phyloP scores from a whole-genome alignment of 2,329 filamentous ascomycete genomes.

The Didymella lethalis region DNA sequence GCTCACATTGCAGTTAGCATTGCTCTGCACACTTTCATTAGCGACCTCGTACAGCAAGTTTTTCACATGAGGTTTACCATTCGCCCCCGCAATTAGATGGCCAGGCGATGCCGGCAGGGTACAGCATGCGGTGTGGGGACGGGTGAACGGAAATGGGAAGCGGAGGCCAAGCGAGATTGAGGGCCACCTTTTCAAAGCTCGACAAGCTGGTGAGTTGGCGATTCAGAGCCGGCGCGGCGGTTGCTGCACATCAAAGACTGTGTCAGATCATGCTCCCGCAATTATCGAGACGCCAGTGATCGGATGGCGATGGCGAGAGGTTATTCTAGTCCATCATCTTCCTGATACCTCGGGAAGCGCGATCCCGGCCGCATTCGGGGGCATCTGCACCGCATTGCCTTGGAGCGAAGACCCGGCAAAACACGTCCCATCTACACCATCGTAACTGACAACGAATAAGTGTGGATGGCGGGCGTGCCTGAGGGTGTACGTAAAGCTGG shows the following conservation, averaged over 20 bases:
- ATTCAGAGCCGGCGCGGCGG: slow-evolving; percentile 8
- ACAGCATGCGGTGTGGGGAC: slow-evolving; percentile 18
- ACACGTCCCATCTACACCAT: neutral
- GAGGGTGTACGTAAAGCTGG: slow-evolving; percentile 22
- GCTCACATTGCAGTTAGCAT: slow-evolving; percentile 6
- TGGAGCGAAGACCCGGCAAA: neutral
- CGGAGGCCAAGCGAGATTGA: slow-evolving; percentile 22
- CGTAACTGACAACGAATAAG: slow-evolving; percentile 2
- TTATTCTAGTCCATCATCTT: slow-evolving; percentile 1
- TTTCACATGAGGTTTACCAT: slow-evolving; percentile 5
- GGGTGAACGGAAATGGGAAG: slow-evolving; percentile 18
- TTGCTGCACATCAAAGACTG: slow-evolving; percentile 9
- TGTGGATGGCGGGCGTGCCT: slow-evolving; percentile 5
- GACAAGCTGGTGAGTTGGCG: slow-evolving; percentile 2
- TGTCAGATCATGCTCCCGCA: slow-evolving; percentile 10
- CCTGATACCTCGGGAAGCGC: slow-evolving; percentile 15
- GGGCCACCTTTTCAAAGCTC: slow-evolving; percentile 5
- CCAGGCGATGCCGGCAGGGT: slow-evolving; percentile 8
- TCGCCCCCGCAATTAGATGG: slow-evolving; percentile 18
- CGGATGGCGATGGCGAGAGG: slow-evolving; percentile 8
- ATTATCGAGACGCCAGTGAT: slow-evolving; percentile 3
- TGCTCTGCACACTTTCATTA: slow-evolving; percentile 10
- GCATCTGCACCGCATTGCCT: slow-evolving; percentile 9
- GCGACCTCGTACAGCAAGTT: slow-evolving; percentile 6
- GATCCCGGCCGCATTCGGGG: slow-evolving; percentile 9